Base-by-base conservation (phyloP, 108 stramenopile genomes). In the Chaetoceros tenuissimus region DNA sequence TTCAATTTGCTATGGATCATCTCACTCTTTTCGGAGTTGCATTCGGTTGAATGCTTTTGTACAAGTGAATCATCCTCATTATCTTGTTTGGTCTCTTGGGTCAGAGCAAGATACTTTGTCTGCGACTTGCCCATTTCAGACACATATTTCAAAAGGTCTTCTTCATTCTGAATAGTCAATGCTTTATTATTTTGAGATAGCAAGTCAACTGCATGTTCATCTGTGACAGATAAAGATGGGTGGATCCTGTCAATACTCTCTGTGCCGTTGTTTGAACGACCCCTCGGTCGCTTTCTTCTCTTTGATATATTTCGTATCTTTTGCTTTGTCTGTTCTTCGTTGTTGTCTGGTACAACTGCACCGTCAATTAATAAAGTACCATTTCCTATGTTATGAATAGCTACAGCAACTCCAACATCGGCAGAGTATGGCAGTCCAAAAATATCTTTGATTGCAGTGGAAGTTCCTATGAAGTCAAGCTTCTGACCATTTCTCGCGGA, bases 381-480 rank as follows among this genome's bases (percentile, higher is more conserved):
- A 53, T 70, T 70, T 28, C 82, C 77, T 16, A 87, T 54, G 31
- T 84, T 87, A 53, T 91, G 89, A 31, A 87, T 48, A 3, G 85
- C 89, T 21, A 91, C 69, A 50, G 74, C 75, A 5, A 81, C 57
- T 25, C 72, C 61, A 31, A 56, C 28, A 31, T 78, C 74, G 30
- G 67, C 28, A 22, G 67, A 49, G 53, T 75, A 80, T 18, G 85
- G 84, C 47, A 91, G 58, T 2, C 85, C 79, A 72, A 91, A 87
- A 16, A 91, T 29, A 24, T 72, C 63, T 46, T 85, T 82, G 48
- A 91, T 80, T 19, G 85, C 81, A 24, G 25, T 59, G 31, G 70
- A 75, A 27, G 81, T 74, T 18, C 80, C 82, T 10, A 91, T 85
- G 58, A 87, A 91, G 56, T 91, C 88, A 26, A 84, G 45, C 34